Base-by-base conservation (phyloP, 2,329 filamentous ascomycete genomes). In the Penicillium sclerotigenum region DNA sequence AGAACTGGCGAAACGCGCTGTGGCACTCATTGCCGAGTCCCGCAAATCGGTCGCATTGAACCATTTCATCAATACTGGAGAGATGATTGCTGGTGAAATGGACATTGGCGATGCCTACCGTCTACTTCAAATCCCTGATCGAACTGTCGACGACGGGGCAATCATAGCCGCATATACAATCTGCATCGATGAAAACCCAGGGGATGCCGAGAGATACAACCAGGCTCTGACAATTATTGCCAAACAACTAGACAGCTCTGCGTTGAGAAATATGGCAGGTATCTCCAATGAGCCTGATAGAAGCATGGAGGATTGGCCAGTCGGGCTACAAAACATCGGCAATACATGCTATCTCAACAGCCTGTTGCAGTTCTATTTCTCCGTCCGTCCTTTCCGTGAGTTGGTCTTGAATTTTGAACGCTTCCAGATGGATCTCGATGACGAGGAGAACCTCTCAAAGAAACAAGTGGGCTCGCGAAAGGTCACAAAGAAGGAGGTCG, bases 321-420 rank as follows among this genome's bases (percentile, higher is more conserved):
- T 96, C 22, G 94, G 94, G 0, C 81, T 97, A 6, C 83, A 87
- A 60, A 99, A 97, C 65, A 96, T 97, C 55, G 92, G 94, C 57
- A 99, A 99, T 68, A 99, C 95, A 0, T 99, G 94, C 72, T 99
- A 99, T 68, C 81, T 99, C 52, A 99, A 99, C 78, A 97, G 93
- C 74, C 83, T 99, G 47, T 80, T 99, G 10, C 94, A 99, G 54
- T 97, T 96, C 70, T 88, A 97, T 63, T 97, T 96, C 71, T 95
- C 92, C 0, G 84, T 97, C 53, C 87, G 86, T 59, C 86, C 90
- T 2, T 80, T 97, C 29, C 85, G 93, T 47, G 83, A 94, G 5
- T 83, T 97, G 61, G 86, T 97, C 3, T 79, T 95, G 56, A 80
- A 90, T 47, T 90, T 90, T 62, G 85, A 93, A 26, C 74, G 85